These are phyloP conservation scores for Candida smagusa DNA, from an alignment of 1,139 yeast species.

Conservation along the genomic window DNA sequence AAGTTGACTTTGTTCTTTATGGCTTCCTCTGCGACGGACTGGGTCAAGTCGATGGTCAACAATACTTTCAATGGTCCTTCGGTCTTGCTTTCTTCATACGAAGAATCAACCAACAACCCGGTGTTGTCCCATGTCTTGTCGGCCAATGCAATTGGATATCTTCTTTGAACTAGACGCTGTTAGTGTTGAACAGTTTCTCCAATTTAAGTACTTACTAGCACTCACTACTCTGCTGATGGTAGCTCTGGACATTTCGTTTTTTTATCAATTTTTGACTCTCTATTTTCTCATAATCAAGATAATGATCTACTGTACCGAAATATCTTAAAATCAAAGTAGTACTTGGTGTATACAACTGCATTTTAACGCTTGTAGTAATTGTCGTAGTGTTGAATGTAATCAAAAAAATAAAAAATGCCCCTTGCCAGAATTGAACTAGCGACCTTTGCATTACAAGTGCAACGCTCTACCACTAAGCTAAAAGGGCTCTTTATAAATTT, in stretches of 20 bases:
- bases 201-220: slow-evolving; percentile 29
- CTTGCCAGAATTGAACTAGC: slow-evolving; percentile 94
- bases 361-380: not conserved
- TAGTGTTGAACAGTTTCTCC: slow-evolving; percentile 9
- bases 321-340: not conserved
- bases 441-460: slow-evolving; percentile 96
- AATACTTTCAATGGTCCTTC: slow-evolving; percentile 45
- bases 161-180: slow-evolving; percentile 49
- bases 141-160: slow-evolving; percentile 73
- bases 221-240: slow-evolving; percentile 46
- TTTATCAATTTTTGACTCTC: slow-evolving; percentile 1
- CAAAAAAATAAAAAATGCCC: slow-evolving; percentile 42
- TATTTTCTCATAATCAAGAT: not conserved
- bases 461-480: slow-evolving; percentile 96
- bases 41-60: slow-evolving; percentile 82
- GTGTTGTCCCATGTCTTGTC: slow-evolving; percentile 93
- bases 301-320: not conserved
- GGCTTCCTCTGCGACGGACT: slow-evolving; percentile 84
- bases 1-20: slow-evolving; percentile 47
- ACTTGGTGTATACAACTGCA: too few species aligned
- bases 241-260: slow-evolving; percentile 27
- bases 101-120: slow-evolving; percentile 75
- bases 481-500: slow-evolving; percentile 60
- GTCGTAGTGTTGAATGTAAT: not conserved
- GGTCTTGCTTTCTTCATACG: slow-evolving; percentile 19